phyloP scores from a whole-genome alignment of 1,284 basidiomycete genomes.

The Ganoderma lucidum region DNA sequence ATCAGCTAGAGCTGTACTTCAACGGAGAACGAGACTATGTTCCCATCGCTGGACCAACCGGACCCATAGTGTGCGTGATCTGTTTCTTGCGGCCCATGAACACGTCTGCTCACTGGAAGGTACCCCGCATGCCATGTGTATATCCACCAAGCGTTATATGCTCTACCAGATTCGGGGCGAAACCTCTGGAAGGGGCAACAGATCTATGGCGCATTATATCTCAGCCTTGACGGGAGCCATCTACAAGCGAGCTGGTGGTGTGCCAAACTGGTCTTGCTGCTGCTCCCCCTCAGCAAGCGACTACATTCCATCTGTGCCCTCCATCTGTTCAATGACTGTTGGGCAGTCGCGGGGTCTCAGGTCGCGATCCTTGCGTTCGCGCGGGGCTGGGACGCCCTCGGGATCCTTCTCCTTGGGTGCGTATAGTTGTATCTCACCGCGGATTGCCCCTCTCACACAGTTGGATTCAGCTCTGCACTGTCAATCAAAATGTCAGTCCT shows the following conservation, averaged over 20 bases:
- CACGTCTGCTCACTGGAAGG: slow-evolving; percentile 39
- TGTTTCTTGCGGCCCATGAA: neutral
- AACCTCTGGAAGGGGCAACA: slow-evolving; percentile 79
- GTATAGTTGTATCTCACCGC: slow-evolving; percentile 35
- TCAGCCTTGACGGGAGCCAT: slow-evolving; percentile 71
- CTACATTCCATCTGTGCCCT: slow-evolving; percentile 94
- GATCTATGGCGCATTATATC: slow-evolving; percentile 80
- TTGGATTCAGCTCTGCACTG: slow-evolving; percentile 73
- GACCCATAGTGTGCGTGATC: slow-evolving; percentile 85
- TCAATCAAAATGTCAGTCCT: slow-evolving; percentile 97
- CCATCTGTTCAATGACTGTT: slow-evolving; percentile 95
- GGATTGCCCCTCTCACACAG: neutral
- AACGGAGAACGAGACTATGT: slow-evolving; percentile 89
- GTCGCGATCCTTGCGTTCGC: slow-evolving; percentile 69
- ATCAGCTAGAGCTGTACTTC: slow-evolving; percentile 83
- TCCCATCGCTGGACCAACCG: slow-evolving; percentile 90
- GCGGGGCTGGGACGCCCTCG: slow-evolving; percentile 64
- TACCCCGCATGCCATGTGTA: slow-evolving; percentile 96
- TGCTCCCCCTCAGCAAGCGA: slow-evolving; percentile 89
- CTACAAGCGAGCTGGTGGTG: slow-evolving; percentile 67
- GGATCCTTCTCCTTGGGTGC: slow-evolving; percentile 79
- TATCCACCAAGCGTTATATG: slow-evolving; percentile 81
- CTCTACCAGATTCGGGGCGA: slow-evolving; percentile 67
- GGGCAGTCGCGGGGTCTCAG: slow-evolving; percentile 75
- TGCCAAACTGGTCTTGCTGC: slow-evolving; percentile 84